Evolutionary conservation across 1,284 basidiomycete genomes (phyloP), one percentile per base, ranked within the genome.

Genomic region (Irpex sp.): DNA sequence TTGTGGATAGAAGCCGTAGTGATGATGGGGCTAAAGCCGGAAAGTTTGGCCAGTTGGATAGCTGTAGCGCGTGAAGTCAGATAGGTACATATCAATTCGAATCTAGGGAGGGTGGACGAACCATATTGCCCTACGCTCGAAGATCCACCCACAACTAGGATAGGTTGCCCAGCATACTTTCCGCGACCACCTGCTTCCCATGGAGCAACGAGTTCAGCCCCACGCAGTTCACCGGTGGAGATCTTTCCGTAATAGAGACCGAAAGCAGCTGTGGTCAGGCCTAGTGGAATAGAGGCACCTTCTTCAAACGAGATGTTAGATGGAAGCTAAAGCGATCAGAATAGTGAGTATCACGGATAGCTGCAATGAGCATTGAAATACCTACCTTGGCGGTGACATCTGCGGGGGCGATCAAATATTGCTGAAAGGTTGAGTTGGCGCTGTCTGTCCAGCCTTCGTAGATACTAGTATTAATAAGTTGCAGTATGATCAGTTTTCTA

Each of bases 1-100:
- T 85, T 79, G 62, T 77, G 75, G 6, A 71, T 62, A 8, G 82
- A 84, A 5, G 80, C 75, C 5, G 82, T 83, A 9, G 80, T 75
- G 63, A 84, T 77, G 64, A 84, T 81, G 4, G 77, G 77, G 2
- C 75, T 77, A 70, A 83, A 83, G 0, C 83, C 83, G 0, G 81
- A 79, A 6, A 82, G 67, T 62, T 75, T 77, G 7, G 79, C 79
- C n/a, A 84, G 71, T 68, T 85, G 81, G 37, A 81, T 76, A 0
- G 71, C 74, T 72, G 59, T 71, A 60, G 5, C 8, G 5, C 8
- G 15, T 43, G 15, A 43, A 43, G 39, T 43, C 8, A 5, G 39
- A 5, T 3, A 15, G 7, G 39, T 43, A 4, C 11, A 43, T 43
- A 43, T 43, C 3, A 43, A 26, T 26, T 43, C 8, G 39, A 43